A percentile compares a stretch with the other conserved stretches of the same genome.
phyloP scores from a whole-genome alignment of 495 filamentous ascomycete genomes.

The Tuber umbilicatum region DNA sequence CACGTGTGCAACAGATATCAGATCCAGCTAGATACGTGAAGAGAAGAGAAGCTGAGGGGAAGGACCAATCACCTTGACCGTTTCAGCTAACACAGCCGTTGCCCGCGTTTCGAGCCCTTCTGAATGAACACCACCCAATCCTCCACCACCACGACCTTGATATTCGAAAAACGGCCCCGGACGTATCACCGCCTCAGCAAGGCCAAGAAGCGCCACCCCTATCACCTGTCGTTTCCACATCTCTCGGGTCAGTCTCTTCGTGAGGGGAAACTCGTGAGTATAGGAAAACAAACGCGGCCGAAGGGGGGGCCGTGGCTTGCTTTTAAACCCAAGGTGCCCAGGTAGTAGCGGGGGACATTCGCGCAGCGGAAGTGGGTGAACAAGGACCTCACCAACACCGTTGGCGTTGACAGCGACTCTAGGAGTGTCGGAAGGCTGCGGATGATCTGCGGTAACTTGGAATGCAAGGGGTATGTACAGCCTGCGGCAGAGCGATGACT shows the following conservation, averaged over 20 bases:
- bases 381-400: background rate
- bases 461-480: background rate
- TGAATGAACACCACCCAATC: background rate
- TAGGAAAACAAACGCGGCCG: background rate
- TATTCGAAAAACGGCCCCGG: constrained; percentile 14
- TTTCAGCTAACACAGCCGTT: constrained; percentile 12
- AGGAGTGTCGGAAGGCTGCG: background rate
- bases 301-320: background rate
- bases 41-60: background rate
- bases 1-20: background rate
- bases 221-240: constrained; percentile 24
- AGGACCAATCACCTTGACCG: constrained; percentile 22
- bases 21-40: too few species aligned
- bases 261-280: background rate
- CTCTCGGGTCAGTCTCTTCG: background rate
- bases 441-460: background rate
- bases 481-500: too few species aligned
- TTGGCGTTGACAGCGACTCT: background rate
- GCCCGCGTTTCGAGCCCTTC: background rate
- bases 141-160: background rate
- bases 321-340: background rate
- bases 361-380: background rate
- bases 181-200: constrained; percentile 17
- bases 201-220: constrained; percentile 11
- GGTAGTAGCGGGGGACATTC: background rate